These are phyloP conservation scores for Magnaporthiopsis rhizophila DNA, from an alignment of 2,329 filamentous ascomycete species.

Conservation along the genomic window DNA sequence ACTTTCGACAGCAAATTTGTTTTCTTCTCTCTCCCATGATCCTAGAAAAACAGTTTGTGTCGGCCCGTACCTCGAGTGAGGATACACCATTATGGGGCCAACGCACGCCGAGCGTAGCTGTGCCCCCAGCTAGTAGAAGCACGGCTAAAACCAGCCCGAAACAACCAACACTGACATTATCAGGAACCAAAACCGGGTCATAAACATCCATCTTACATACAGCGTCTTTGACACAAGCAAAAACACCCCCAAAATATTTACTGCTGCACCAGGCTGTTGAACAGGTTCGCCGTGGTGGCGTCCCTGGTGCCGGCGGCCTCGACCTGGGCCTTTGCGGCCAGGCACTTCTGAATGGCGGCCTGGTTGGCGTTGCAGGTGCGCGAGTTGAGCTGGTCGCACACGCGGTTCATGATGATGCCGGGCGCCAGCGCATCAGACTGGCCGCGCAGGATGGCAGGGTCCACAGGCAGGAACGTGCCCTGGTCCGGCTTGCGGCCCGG, in stretches of 20 bases:
- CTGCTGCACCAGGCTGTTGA: slow-evolving; percentile 27
- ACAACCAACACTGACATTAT: neutral
- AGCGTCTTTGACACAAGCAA: slow-evolving; percentile 21
- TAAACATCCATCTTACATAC: too few relatives aligned
- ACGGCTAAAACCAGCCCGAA: neutral
- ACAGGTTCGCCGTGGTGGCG: slow-evolving; percentile 28
- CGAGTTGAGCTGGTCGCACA: slow-evolving; percentile 55
- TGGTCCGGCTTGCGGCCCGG: slow-evolving; percentile 48
- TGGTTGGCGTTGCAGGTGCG: slow-evolving; percentile 58
- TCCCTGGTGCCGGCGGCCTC: slow-evolving; percentile 25
- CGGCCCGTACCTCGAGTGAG: neutral
- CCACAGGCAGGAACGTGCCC: slow-evolving; percentile 61
- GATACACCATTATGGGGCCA: neutral
- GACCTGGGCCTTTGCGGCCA: slow-evolving; percentile 37
- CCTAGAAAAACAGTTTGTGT: neutral
- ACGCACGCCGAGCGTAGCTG: too few relatives aligned
- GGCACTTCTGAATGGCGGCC: slow-evolving; percentile 47
- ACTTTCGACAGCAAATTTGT: neutral
- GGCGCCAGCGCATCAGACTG: slow-evolving; percentile 64
- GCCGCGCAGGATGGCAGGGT: slow-evolving; percentile 50
- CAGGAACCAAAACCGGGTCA: neutral
- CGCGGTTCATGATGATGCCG: slow-evolving; percentile 65
- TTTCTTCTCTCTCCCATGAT: neutral
- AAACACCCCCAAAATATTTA: neutral
- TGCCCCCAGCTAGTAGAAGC: neutral